Conservation (phyloP, 306 rosid genomes). For the Neltuma alba region DNA sequence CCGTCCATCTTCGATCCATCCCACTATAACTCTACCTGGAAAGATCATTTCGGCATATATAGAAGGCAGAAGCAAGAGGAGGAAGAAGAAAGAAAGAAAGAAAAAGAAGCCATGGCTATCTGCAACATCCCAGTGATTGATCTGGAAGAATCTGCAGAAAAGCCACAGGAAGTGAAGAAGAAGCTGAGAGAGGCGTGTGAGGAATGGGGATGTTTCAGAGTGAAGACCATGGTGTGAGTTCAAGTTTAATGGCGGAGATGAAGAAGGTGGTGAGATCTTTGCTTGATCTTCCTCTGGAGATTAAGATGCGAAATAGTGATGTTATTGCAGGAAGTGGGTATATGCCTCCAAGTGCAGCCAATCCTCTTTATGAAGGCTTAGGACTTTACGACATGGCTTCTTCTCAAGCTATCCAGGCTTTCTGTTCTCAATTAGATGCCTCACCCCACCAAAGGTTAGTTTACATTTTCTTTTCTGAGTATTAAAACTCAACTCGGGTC, state of each 20-base stretch:
- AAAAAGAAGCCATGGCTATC: background rate
- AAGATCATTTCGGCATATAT: no score
- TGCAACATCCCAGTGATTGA: constrained; percentile 51
- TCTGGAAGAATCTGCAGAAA: constrained; percentile 33
- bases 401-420: background rate
- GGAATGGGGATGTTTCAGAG: background rate
- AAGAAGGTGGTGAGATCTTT: background rate
- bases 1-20: no score
- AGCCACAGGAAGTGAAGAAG: background rate
- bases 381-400: background rate
- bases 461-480: background rate
- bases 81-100: background rate
- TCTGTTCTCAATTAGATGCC: background rate
- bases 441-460: background rate
- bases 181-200: background rate
- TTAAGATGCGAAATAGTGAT: background rate
- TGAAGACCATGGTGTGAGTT: background rate
- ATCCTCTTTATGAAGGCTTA: background rate
- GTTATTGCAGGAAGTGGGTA: background rate
- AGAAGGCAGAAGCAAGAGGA: no score
- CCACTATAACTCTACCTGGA: no score
- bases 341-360: background rate
- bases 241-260: background rate
- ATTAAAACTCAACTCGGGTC: background rate
- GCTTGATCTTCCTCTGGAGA: background rate